phyloP scores from a whole-genome alignment of 2,329 filamentous ascomycete species.

The Aciculosporium take region DNA sequence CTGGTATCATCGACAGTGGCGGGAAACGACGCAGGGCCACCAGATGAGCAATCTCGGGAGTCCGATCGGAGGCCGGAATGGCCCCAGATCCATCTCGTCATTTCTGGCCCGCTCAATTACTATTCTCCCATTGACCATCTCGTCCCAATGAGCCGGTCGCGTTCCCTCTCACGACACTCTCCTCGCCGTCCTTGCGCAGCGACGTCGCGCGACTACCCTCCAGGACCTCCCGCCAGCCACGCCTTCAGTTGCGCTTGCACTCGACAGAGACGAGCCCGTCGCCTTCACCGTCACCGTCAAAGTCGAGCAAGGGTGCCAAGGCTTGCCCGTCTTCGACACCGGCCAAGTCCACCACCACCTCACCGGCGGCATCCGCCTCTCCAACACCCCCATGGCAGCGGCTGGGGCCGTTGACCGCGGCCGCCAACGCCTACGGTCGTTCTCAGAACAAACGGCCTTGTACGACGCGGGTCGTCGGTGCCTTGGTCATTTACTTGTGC shows the following conservation, averaged over 20 bases:
- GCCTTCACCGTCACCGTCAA: too few relatives aligned
- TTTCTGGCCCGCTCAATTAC: too few relatives aligned
- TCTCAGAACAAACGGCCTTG: conserved; percentile 61
- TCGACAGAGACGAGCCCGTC: neutral
- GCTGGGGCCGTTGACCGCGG: conserved; percentile 40
- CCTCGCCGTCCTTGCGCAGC: neutral
- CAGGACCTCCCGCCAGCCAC: neutral
- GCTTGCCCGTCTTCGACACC: neutral
- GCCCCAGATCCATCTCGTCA: too few relatives aligned
- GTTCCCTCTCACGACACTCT: neutral
- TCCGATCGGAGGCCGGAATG: too few relatives aligned
- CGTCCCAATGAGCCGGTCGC: neutral
- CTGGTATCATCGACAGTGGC: too few relatives aligned
- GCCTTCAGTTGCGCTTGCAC: neutral
- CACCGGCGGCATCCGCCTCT: neutral
- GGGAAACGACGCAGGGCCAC: too few relatives aligned
- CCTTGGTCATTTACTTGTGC: conserved; percentile 58
- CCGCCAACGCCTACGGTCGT: conserved; percentile 47
- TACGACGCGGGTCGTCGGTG: conserved; percentile 62
- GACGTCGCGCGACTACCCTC: neutral
- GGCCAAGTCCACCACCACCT: neutral
- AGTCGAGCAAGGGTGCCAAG: neutral
- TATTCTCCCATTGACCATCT: too few relatives aligned
- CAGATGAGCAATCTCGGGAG: too few relatives aligned
- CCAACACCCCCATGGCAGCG: conserved; percentile 36